Evolutionary conservation across 2,329 filamentous ascomycete species (phyloP).

Genomic region (Claviceps quebecensis): DNA sequence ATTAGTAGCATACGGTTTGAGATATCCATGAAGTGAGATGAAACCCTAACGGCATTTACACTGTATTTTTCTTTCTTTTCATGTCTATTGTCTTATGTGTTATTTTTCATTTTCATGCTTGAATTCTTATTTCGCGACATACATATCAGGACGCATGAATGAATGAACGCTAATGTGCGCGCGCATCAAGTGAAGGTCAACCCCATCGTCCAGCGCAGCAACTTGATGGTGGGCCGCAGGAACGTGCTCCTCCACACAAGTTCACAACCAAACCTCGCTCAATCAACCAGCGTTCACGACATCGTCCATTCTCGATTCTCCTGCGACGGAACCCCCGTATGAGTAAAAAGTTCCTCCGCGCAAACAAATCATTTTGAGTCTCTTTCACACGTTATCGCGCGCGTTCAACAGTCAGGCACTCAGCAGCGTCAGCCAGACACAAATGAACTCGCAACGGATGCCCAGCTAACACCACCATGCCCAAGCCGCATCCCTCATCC

Average conservation of each 20-base stretch:
- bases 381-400: neutral
- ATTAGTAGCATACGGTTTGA: constrained; percentile 27
- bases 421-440: neutral
- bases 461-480: constrained; percentile 10
- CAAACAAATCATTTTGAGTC: neutral
- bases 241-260: neutral
- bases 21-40: constrained; percentile 25
- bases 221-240: neutral
- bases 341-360: neutral
- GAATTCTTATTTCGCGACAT: neutral
- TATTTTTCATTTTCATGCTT: neutral
- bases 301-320: neutral
- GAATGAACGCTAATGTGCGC: neutral
- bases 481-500: constrained; percentile 10
- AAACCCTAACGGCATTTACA: constrained; percentile 11
- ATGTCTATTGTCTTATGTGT: neutral
- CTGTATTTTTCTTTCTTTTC: neutral
- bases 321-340: neutral
- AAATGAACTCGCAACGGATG: neutral
- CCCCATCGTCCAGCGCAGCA: neutral
- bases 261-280: neutral
- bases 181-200: neutral
- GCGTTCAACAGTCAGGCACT: neutral
- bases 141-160: neutral
- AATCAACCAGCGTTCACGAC: neutral